Base-by-base conservation (phyloP, 352 stramenopile genomes). In the Globisporangium abappressorium region DNA sequence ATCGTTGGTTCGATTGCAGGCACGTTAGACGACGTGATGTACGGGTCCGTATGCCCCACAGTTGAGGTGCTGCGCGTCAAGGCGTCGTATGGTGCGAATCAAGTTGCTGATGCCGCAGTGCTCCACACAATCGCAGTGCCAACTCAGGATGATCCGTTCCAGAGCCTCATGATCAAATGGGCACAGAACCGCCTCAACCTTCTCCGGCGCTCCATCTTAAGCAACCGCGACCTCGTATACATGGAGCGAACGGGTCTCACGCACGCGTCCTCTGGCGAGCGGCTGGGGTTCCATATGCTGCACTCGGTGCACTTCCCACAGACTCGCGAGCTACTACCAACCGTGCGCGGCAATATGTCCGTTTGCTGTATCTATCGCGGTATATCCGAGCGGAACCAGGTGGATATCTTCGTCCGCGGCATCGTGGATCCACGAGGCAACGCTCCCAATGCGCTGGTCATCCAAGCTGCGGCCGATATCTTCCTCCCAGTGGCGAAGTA, bases 171-270 rank as follows among this genome's bases (percentile, higher is more conserved):
- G 0, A 62, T 79, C 33, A 79, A 79, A 62, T 81, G 75, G 75
- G 74, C 75, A 63, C 70, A 56, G 51, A 41, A 26, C 15, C 24
- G 43, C 5, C 36, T 24, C 54, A 59, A 7, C 11, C 14, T 41
- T 2, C 30, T 43, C 4, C 24, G 22, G 4, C 34, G 61, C 15
- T 7, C 54, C 15, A 18, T 77, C 36, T 43, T 76, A 2, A 70
- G 73, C 30, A 79, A 78, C 68, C 76, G 76, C 2, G 76, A 83
- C 72, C 80, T 81, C 61, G 74, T 83, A 3, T 80, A 79, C 68
- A 58, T 81, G 2, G 76, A 83, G 34, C 69, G 65, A 6, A 81
- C 68, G 0, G 71, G 71, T 36, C 74, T 77, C 60, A 60, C 68
- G 38, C 57, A 9, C 28, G 54, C 74, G 14, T 65, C 71, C 6